Conservation (phyloP, 768 basidiomycete genomes). For the Suillus brevipes region DNA sequence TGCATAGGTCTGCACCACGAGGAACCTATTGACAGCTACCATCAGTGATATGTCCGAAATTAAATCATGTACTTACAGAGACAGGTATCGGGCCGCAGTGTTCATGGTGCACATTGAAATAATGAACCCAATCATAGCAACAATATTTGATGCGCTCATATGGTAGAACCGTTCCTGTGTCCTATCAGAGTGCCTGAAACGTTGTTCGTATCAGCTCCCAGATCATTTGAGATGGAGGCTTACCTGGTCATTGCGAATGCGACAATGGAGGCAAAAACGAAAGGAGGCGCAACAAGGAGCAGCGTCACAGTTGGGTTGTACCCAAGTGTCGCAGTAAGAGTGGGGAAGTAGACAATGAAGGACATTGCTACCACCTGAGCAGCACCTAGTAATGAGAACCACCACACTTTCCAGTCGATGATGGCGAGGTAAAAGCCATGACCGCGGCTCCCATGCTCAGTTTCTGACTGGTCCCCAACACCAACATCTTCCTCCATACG, state of each 20-base stretch:
- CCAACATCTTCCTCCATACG: slow-evolving; percentile 69
- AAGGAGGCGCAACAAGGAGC: slow-evolving; percentile 77
- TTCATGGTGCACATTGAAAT: slow-evolving; percentile 67
- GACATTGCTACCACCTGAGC: slow-evolving; percentile 49
- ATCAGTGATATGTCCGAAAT: slow-evolving; percentile 9
- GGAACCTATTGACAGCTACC: slow-evolving; percentile 48
- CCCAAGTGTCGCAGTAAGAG: slow-evolving; percentile 71
- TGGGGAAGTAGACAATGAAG: slow-evolving; percentile 82
- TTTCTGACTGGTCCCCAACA: slow-evolving; percentile 51
- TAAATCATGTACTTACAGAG: slow-evolving; percentile 44
- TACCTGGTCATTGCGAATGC: slow-evolving; percentile 56
- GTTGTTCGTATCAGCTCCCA: background rate
- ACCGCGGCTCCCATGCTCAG: slow-evolving; percentile 37
- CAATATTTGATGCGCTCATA: slow-evolving; percentile 49
- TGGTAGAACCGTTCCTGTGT: slow-evolving; percentile 73
- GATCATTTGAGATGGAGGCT: slow-evolving; percentile 4
- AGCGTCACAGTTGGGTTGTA: slow-evolving; percentile 62
- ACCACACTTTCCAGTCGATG: slow-evolving; percentile 82
- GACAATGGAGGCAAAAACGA: slow-evolving; percentile 56
- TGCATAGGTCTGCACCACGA: slow-evolving; percentile 73
- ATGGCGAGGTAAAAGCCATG: slow-evolving; percentile 60
- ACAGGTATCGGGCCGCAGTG: slow-evolving; percentile 62
- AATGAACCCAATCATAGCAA: slow-evolving; percentile 69
- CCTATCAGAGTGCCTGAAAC: slow-evolving; percentile 63
- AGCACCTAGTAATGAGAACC: slow-evolving; percentile 55